phyloP scores from a whole-genome alignment of 257 asterid species.

The Nicotiana obtusifolia region DNA sequence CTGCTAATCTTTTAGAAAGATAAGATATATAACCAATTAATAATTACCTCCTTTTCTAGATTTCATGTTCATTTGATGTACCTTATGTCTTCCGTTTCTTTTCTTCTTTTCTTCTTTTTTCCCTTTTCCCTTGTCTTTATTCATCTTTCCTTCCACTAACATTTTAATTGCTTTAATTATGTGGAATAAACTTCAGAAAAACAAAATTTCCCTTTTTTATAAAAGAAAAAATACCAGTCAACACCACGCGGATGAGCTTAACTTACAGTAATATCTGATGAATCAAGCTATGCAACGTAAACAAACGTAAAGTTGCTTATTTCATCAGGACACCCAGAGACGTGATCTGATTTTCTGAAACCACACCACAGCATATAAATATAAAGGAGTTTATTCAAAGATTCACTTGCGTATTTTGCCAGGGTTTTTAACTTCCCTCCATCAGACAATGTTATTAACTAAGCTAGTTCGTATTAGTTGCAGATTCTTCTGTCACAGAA shows the following conservation, averaged over 20 bases:
- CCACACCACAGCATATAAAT: not conserved
- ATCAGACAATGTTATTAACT: not conserved
- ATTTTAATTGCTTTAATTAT: not conserved
- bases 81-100: not conserved
- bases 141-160: not conserved
- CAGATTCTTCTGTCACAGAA: not conserved
- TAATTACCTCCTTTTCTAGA: not conserved
- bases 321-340: not conserved
- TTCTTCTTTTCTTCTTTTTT: not conserved
- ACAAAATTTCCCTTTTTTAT: not conserved
- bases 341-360: not conserved
- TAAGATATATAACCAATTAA: not conserved
- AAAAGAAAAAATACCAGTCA: not conserved
- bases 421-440: not conserved
- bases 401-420: conserved; percentile 29
- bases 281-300: not conserved
- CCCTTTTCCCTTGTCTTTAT: not conserved
- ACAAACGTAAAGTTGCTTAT: not conserved
- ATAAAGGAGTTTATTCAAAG: not conserved
- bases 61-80: conserved; percentile 4
- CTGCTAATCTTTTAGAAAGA: not conserved
- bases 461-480: not conserved
- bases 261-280: not conserved
- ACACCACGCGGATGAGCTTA: not conserved
- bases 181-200: not conserved